Percentiles rank a stretch among this genome's conserved stretches.
Conservation (phyloP, 2,329 filamentous ascomycete species). For the Ceratocystiopsis minuta region DNA sequence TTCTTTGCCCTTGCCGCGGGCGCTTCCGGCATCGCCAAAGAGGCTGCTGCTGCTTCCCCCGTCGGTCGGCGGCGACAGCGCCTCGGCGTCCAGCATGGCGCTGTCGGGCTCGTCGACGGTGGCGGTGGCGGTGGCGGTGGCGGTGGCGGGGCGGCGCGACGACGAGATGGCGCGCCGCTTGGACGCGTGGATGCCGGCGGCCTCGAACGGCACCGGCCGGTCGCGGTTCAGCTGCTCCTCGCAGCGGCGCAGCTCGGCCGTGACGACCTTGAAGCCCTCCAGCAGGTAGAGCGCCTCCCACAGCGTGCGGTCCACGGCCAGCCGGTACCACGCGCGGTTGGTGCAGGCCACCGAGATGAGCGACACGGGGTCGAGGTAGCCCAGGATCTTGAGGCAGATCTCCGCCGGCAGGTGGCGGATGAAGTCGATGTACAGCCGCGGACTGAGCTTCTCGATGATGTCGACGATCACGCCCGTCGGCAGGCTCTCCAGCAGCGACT, state of each 20-base stretch:
- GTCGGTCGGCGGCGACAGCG: too few species aligned
- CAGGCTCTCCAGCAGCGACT: conserved; percentile 58
- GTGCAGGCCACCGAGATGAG: conserved; percentile 63
- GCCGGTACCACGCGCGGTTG: conserved; percentile 64
- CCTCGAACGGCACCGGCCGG: conserved; percentile 22
- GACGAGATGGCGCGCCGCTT: conserved; percentile 36
- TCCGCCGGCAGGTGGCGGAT: conserved; percentile 72
- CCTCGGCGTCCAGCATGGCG: conserved; percentile 12
- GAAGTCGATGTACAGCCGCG: conserved; percentile 84
- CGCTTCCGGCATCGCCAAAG: too few species aligned
- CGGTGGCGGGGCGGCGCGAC: conserved; percentile 8
- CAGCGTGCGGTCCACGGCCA: conserved; percentile 65
- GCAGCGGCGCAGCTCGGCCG: conserved; percentile 44
- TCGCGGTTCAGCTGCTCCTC: conserved; percentile 42
- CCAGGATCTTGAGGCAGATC: conserved; percentile 76
- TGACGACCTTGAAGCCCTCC: conserved; percentile 71
- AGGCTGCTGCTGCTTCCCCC: too few species aligned
- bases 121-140: conserved; percentile 6
- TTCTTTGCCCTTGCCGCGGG: conserved; percentile 9
- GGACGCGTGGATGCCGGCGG: conserved; percentile 29
- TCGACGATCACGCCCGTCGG: conserved; percentile 63
- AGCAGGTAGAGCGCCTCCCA: conserved; percentile 71
- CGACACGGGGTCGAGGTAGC: conserved; percentile 66
- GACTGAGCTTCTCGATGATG: conserved; percentile 64
- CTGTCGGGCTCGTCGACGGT: neutral